Evolutionary conservation across 768 basidiomycete genomes (phyloP), one percentile per base, ranked within the genome.

Genomic region (Pisolithus albus): DNA sequence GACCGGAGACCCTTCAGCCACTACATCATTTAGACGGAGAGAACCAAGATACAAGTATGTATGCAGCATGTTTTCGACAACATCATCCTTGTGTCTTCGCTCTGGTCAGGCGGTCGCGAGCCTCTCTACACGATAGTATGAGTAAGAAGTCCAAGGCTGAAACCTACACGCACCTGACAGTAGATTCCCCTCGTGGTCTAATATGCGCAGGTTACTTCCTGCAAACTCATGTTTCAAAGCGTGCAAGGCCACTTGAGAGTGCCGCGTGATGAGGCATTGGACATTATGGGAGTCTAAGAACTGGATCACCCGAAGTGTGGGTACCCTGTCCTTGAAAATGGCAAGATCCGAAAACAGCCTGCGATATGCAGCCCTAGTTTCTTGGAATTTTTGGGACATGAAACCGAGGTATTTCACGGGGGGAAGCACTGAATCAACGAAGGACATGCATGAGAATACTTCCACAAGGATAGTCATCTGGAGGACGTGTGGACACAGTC

Each of bases 251-350:
- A 54, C 28, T 47, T 54, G 55, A 36, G 50, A 46, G 23, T 61
- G 59, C 5, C 51, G 42, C 21, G 46, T 57, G 45, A 63, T 47
- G 39, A 66, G 49, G 45, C 57, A 55, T 8, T 45, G 40, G n/a
- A 61, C 44, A 15, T 59, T 63, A 1, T 32, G 18, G 24, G 46
- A 51, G 19, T 61, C 50, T 32, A 58, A 16, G 19, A 67, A 54
- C 15, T 57, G 64, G 5, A 66, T 52, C 1, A 59, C 58, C 11
- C 37, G 55, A 44, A 65, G 38, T n/a, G 63, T 57, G 5, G 63
- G 59, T 0, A 47, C 36, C 16, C 13, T 54, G 18, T 50, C 47
- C 19, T 21, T 36, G 30, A 66, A 34, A 13, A 45, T 37, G 5
- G 21, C 45, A 19, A 67, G 47, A 34, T 53, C 32, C 9, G 30